Conservation (phyloP, 345 rosid genomes). For the Carallia pectinifolia region DNA sequence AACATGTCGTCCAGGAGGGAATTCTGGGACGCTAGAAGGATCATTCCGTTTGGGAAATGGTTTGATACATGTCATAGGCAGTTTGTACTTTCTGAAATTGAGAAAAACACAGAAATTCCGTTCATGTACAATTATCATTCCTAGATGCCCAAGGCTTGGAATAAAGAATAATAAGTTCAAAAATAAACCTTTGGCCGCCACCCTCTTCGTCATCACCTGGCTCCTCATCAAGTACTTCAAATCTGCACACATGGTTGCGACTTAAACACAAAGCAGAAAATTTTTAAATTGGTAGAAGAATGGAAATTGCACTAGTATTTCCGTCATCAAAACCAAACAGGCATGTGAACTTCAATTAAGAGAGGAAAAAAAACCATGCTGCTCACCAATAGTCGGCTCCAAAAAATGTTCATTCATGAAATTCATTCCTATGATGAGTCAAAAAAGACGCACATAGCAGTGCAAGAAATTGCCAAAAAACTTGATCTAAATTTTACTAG, state of each 20-base stretch:
- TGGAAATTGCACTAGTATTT: background rate
- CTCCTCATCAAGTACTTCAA: conserved; percentile 93
- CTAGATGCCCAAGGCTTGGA: background rate
- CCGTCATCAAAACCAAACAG: too few species aligned
- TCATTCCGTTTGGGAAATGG: conserved; percentile 86
- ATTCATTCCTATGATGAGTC: background rate
- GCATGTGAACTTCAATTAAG: too few species aligned
- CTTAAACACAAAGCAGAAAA: conserved; percentile 11
- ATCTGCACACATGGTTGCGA: conserved; percentile 40
- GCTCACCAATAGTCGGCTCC: background rate
- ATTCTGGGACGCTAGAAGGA: conserved; percentile 58
- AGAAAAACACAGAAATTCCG: conserved; percentile 9
- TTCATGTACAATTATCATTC: background rate
- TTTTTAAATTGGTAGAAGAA: conserved; percentile 5
- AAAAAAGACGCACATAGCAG: background rate
- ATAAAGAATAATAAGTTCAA: background rate
- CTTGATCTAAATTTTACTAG: too few species aligned
- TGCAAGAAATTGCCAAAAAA: background rate
- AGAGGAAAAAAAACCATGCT: background rate
- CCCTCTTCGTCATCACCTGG: conserved; percentile 96
- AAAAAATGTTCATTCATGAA: background rate
- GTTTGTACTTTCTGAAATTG: conserved; percentile 74
- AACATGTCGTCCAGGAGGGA: conserved; percentile 65
- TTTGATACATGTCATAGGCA: conserved; percentile 66
- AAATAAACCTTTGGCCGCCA: conserved; percentile 69